Evolutionary conservation across 441 rosid species (phyloP), one percentile per base, ranked within the genome.

Genomic region (Eutrema salsugineum): DNA sequence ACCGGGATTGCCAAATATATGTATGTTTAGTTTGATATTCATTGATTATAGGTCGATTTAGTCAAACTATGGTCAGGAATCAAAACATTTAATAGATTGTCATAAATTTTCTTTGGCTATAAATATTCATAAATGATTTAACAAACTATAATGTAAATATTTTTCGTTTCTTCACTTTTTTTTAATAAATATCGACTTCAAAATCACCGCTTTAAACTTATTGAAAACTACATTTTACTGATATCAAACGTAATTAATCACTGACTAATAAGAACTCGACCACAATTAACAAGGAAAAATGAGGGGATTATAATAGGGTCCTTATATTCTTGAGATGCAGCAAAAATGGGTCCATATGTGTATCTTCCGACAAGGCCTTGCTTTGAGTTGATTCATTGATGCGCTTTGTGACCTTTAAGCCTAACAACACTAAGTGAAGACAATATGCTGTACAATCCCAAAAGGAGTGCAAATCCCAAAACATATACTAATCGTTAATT

Each of bases 361-460:
- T 75, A 68, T 75, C 51, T 69, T 75, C 75, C 79, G 75, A 75
- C 79, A 75, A 57, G 16, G 6, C 59, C 27, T 69, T 55, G 46
- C 70, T 75, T 62, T 75, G 70, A 69, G 68, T 59, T 54, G 70
- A 75, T 63, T 69, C 53, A 38, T 75, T 63, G 70, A 75, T 75
- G 75, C 75, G 30, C 66, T 69, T 63, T 75, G 75, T 68, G 70
- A 69, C 70, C 66, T 69, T 75, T 44, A 54, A 28, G 74, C 69
- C 42, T 32, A 69, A 68, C 70, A 68, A 30, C 32, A 38, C 10
- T 16, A 38, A 69, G 63, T 42, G 36, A 63, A 38, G 66, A 75
- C 79, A 75, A 55, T 11, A 38, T 47, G 39, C 16, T 47, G 9
- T 54, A 55, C 68, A 62, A 54, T 54, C 53, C 78, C 70, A 75